Evolutionary conservation across 305 asterid species (phyloP), one percentile per base, ranked within the genome.

Genomic region (Caryopteris hybrid): DNA sequence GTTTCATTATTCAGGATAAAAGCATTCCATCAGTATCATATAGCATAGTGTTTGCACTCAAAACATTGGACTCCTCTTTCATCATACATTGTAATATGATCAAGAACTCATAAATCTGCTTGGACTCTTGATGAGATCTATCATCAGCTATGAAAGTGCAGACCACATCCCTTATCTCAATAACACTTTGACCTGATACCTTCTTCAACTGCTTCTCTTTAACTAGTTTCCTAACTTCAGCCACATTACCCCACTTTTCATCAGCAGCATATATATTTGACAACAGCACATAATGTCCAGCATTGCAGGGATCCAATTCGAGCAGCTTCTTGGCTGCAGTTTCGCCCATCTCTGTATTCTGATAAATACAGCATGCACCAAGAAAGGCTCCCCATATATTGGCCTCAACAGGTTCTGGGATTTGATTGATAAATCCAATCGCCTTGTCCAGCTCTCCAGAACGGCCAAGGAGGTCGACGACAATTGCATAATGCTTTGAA

Each of bases 381-480:
- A 91, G 90, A 75, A 87, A 78, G 5, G 94, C 89, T 41, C 92
- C 94, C 95, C 98, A 89, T 2, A 78, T 70, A 61, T 83, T 77
- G n/a, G 81, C 84, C 64, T 79, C 80, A 7, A 74, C 78, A n/a
- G 74, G 81, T 22, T 63, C 74, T 2, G 78, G 71, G 70, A 86
- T 79, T 61, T 60, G 84, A 12, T 62, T 60, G 43, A 89, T 84
- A 8, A 91, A 75, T 14, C 64, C 75, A 78, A 84, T 55, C 17
- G 98, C 93, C 66, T 78, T 74, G 20, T 80, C 86, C 43, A 91
- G 52, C 42, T 85, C 85, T 6, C 98, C 98, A 0, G 62, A 46
- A 0, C 98, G 88, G 3, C 86, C 96, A 22, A 91, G 83, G 14
- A 89, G 80, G 70, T 89, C 95, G 25, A 84, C 92, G 66, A 89